Percentiles rank a stretch among this genome's conserved stretches.
These are phyloP conservation scores for Carex pumila DNA, from an alignment of 176 grass and related monocot species.

Conservation along the genomic window DNA sequence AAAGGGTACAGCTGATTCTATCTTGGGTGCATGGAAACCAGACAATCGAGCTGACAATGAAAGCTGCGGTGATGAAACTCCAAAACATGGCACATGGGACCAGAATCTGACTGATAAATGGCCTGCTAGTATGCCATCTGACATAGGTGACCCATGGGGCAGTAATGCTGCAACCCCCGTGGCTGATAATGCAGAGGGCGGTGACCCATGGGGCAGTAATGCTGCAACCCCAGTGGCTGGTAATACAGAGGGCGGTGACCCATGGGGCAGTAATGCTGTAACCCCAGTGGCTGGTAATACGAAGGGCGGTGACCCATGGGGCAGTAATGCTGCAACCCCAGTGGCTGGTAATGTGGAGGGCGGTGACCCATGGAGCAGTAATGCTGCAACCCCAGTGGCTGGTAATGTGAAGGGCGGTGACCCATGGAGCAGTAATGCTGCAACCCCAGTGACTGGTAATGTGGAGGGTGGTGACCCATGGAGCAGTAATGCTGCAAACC, in stretches of 20 bases:
- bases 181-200: constrained; percentile 30
- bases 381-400: no score
- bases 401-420: no score
- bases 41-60: background rate
- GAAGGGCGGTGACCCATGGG: no score
- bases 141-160: constrained; percentile 19
- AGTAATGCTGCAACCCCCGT: constrained; percentile 24
- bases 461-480: background rate
- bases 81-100: constrained; percentile 21
- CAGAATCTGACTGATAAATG: background rate
- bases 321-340: no score
- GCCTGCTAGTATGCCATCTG: constrained; percentile 4
- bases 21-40: background rate
- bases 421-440: no score
- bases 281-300: no score
- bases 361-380: no score
- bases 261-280: no score
- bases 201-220: constrained; percentile 9
- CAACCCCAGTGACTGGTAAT: no score
- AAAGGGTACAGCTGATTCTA: background rate
- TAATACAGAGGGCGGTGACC: no score
- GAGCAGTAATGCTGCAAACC: constrained; percentile 6
- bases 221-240: no score
- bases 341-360: no score
- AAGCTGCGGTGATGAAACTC: background rate